A percentile compares a stretch with the other conserved stretches of the same genome.
Conservation (phyloP, 352 stramenopile genomes). For the Blastocystis sp. region DNA sequence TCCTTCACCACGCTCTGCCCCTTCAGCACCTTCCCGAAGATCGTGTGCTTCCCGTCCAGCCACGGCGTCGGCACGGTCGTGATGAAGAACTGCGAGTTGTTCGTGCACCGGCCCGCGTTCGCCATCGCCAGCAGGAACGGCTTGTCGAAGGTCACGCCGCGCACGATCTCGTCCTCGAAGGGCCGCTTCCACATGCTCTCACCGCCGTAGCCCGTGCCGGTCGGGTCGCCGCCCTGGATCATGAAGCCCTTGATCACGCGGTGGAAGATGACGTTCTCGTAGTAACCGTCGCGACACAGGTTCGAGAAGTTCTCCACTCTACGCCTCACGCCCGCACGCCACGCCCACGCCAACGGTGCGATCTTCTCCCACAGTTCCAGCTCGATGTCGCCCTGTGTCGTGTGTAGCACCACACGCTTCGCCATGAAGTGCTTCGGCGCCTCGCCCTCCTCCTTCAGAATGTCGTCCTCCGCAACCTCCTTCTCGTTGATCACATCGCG, state of each 20-base stretch:
- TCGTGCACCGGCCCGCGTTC: constrained; percentile 77
- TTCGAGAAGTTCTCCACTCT: constrained; percentile 97
- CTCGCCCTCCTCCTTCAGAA: constrained; percentile 80
- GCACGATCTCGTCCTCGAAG: constrained; percentile 98
- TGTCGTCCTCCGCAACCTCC: constrained; percentile 87
- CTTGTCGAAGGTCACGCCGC: constrained; percentile 87
- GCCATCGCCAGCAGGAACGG: constrained; percentile 98
- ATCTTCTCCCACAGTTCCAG: constrained; percentile 92
- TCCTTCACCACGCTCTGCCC: constrained; percentile 87
- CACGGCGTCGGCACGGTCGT: constrained; percentile 93
- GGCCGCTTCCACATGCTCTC: constrained; percentile 97
- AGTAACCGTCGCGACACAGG: constrained; percentile 92
- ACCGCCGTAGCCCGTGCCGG: constrained; percentile 92
- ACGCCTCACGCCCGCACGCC: constrained; percentile 71
- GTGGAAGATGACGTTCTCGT: constrained; percentile 97
- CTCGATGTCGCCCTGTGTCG: constrained; percentile 94
- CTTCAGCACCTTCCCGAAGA: constrained; percentile 84
- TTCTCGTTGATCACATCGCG: constrained; percentile 96
- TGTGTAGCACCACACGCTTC: constrained; percentile 84
- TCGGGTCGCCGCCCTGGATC: constrained; percentile 83
- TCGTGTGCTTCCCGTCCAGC: constrained; percentile 96
- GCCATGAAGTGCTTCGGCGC: constrained; percentile 74
- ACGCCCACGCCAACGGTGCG: constrained; percentile 68
- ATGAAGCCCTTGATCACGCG: constrained; percentile 98
- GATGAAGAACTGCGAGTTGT: constrained; percentile 89